Evolutionary conservation across 495 filamentous ascomycete genomes (phyloP).

Genomic region (Lasiosphaeria miniovina): DNA sequence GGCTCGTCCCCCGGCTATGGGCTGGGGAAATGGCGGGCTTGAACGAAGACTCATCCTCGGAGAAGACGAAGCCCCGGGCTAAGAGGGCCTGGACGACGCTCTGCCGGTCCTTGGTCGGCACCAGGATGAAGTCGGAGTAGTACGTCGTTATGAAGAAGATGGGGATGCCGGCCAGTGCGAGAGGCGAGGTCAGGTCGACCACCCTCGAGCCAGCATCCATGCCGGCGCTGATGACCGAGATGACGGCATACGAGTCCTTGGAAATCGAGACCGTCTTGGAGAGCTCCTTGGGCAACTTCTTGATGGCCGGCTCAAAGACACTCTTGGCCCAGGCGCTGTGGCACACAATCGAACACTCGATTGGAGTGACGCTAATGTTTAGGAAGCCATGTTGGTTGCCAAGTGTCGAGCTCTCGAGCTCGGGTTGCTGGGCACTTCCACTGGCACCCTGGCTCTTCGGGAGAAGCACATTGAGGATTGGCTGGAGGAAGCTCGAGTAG

Average conservation of each 20-base stretch:
- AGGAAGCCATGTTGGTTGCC: constrained; percentile 72
- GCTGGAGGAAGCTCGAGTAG: constrained; percentile 77
- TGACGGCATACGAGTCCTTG: constrained; percentile 78
- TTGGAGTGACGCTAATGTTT: constrained; percentile 88
- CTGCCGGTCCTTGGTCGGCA: constrained; percentile 68
- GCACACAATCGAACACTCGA: constrained; percentile 93
- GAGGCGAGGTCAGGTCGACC: constrained; percentile 82
- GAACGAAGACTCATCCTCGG: constrained; percentile 62
- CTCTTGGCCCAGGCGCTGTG: constrained; percentile 64
- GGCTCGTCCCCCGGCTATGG: constrained; percentile 50
- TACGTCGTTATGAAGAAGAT: constrained; percentile 99
- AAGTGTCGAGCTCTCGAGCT: constrained; percentile 38
- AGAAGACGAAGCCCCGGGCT: constrained; percentile 77
- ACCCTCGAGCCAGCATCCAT: constrained; percentile 93
- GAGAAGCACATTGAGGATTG: constrained; percentile 81
- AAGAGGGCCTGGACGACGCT: constrained; percentile 76
- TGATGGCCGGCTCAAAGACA: constrained; percentile 71
- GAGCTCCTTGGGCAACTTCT: constrained; percentile 43
- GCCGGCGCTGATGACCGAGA: constrained; percentile 83
- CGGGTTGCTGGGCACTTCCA: constrained; percentile 19
- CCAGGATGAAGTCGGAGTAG: constrained; percentile 94
- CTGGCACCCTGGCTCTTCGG: constrained; percentile 45
- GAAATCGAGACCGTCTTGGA: constrained; percentile 66
- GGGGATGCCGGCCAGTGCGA: constrained; percentile 88
- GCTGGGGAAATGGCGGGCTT: constrained; percentile 48